Evolutionary conservation across 805 yeast genomes (phyloP), one percentile per base, ranked within the genome.

Genomic region (Cyberlindnera nakhonratchasimensis): DNA sequence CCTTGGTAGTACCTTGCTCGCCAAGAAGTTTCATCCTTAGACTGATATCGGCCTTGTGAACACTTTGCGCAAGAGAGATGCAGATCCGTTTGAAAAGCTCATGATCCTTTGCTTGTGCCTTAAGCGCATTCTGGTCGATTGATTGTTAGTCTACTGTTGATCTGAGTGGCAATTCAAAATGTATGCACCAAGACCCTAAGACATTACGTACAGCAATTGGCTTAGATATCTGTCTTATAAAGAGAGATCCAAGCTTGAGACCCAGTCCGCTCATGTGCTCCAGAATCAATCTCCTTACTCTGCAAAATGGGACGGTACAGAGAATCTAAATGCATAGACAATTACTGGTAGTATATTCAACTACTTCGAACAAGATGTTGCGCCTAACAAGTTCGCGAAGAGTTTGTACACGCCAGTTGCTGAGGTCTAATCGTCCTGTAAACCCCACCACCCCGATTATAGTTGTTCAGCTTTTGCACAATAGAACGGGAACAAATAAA

Each of bases 41-140:
- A 24, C 64, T 65, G 37, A 79, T 69, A 54, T 87, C 95, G 6
- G 84, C 67, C 32, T 69, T 69, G 55, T 87, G 95, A 21, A 86
- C 59, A 18, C 71, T 59, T 61, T 87, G 96, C 3, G 96, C 96
- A 21, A 86, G 67, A 10, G 61, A 59, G 16, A 87, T 81, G 58
- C 96, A 87, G 1, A 74, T 49, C 28, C 63, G 66, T 42, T 80
- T 72, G 63, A 87, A 86, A 3, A 61, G 47, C 5, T 79, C 82
- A 56, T 82, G 87, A 42, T 83, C 82, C 50, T 79, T 79, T 14
- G 95, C 93, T 55, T 83, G 88, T 14, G 77, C 67, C 58, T 86
- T 87, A 42, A 87, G 68, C 2, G 79, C 68, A 43, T 72, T 80
- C 71, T 70, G 18, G 5, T 5, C n/a, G 19, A 16, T n/a, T 16